Evolutionary conservation across 129 eudicot genomes (phyloP).

Genomic region (Solidago caesia): DNA sequence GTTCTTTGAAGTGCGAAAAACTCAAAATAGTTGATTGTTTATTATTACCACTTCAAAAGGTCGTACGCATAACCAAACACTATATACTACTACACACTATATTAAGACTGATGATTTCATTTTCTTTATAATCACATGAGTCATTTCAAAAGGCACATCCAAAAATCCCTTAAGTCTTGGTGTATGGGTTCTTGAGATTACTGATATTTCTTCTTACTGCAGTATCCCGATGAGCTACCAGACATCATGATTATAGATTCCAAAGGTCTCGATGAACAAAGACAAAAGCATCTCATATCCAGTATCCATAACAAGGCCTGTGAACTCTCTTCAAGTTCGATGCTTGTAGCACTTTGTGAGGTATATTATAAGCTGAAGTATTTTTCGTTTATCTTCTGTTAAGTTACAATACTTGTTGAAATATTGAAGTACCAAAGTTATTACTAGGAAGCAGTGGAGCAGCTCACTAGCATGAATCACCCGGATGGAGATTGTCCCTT

Average conservation of each 20-base stretch:
- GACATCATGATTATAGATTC: slow-evolving; percentile 61
- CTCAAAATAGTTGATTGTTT: background rate
- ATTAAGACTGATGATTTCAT: background rate
- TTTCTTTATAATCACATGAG: background rate
- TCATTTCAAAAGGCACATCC: background rate
- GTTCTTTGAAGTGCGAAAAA: background rate
- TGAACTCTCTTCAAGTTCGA: slow-evolving; percentile 67
- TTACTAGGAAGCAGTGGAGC: slow-evolving; percentile 81
- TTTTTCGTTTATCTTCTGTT: background rate
- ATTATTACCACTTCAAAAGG: background rate
- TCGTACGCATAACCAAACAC: background rate
- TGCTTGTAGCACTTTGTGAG: slow-evolving; percentile 95
- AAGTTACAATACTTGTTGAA: slow-evolving; percentile 10
- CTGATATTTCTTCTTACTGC: slow-evolving; percentile 24
- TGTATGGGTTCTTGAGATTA: background rate
- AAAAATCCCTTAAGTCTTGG: background rate
- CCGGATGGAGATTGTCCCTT: slow-evolving; percentile 91
- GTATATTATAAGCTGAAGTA: slow-evolving; percentile 37
- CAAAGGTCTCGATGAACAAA: slow-evolving; percentile 84
- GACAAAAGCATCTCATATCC: slow-evolving; percentile 49
- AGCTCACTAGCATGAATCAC: slow-evolving; percentile 85
- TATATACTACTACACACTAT: background rate
- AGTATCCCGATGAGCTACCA: slow-evolving; percentile 93
- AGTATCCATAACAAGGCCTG: slow-evolving; percentile 51
- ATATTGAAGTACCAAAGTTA: slow-evolving; percentile 24